Evolutionary conservation across 2,329 filamentous ascomycete genomes (phyloP), one percentile per base, ranked within the genome.

Genomic region (Colletotrichum destructivum): DNA sequence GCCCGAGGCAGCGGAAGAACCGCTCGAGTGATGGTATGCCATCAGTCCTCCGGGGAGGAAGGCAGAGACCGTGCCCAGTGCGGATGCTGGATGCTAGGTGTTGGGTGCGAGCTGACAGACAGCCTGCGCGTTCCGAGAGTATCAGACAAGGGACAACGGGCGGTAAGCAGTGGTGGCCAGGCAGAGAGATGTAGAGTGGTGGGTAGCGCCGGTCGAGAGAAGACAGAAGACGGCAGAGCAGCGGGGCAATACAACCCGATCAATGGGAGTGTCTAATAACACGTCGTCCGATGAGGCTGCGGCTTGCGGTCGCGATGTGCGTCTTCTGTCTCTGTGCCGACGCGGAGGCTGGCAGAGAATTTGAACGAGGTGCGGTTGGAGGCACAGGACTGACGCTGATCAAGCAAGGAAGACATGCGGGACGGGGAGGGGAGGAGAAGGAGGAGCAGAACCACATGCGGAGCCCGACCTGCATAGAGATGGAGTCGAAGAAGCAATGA

Each of bases 331-430:
- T 47, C 66, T 54, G 59, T 5, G 44, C 59, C 56, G 67, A 66
- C 56, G 56, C 35, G 56, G 55, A 52, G 62, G 55, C 49, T 66
- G 66, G 40, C 42, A 71, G 67, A 71, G 47, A 71, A 71, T 52
- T 66, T 59, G 67, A 66, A 56, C 38, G 62, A 66, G 61, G 62
- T 56, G 60, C 44, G 66, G 59, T 69, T 49, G 49, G 55, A 65
- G 56, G 61, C 49, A 66, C 51, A 62, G 61, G 57, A 71, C 60
- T 62, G 67, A 71, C 70, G 67, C 67, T 66, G 67, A 66, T 66
- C 61, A 72, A 62, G 70, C 70, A 72, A 70, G 55, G 67, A 71
- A 68, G 66, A 66, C 67, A 71, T 72, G 61, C 67, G 67, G 65
- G 67, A 71, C 49, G 51, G 46, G 66, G 69, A 71, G 69, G 62